Evolutionary conservation across 2,329 filamentous ascomycete species (phyloP), one percentile per base, ranked within the genome.

Genomic region (Sarocladium kiliense): DNA sequence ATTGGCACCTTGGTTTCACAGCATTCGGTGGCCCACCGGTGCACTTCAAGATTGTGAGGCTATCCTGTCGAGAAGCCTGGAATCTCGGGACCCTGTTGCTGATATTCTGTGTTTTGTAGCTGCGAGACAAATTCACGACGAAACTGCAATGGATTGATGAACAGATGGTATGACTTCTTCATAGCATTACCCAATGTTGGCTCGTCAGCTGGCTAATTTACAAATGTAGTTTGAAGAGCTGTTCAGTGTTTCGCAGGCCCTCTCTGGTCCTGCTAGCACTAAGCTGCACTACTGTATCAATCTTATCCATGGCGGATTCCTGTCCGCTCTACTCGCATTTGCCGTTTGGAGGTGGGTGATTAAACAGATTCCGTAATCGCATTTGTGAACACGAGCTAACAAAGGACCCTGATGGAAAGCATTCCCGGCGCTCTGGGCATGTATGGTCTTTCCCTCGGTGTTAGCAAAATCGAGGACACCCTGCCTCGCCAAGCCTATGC

Each of bases 201-300:
- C 30, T 32, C 7, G 12, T 12, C 12, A 12, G 7, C 30, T 49
- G 12, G 26, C 44, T 49, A 18, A 49, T 49, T 19, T 30, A 25
- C 16, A 39, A 18, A 3, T 4, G 19, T 45, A 87, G 82, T 89
- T 86, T 67, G 84, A 88, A 66, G 87, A 90, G 63, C 76, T 90
- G 0, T 90, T 91, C 66, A 85, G 82, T 25, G 70, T 90, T 45
- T 81, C 78, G 18, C 86, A 90, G 68, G 82, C 83, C 1, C 73
- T 89, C 2, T 84, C 82, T 0, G 87, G 87, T 0, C 87, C 87
- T 0, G 86, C 62, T 0, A 86, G 81, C 58, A 89, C 87, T 1
- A 90, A 90, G 64, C 86, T 90, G 81, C 65, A 82, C 0, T 89
- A 87, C 58, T 87, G 81, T 57, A 82, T 90, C 39, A 81, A 84